phyloP scores from a whole-genome alignment of 2,329 filamentous ascomycete genomes.

The Paraphoma chrysanthemicola region DNA sequence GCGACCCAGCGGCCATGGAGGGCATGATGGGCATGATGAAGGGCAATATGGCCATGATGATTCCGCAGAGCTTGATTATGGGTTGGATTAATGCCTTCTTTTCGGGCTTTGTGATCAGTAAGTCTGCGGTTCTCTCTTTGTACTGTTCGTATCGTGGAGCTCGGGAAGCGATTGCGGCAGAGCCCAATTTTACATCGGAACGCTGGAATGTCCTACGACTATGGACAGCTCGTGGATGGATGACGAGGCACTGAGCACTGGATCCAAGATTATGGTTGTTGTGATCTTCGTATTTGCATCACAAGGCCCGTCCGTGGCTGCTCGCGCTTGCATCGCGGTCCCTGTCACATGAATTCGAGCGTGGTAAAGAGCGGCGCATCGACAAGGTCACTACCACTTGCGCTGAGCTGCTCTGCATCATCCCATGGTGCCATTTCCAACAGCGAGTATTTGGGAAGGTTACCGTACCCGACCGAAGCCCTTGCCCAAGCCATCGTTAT shows the following conservation, averaged over 20 bases:
- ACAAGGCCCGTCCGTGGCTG: too few relatives aligned
- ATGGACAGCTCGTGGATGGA: too few relatives aligned
- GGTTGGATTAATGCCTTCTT: constrained; percentile 99
- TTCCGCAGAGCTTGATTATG: constrained; percentile 98
- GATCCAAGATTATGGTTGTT: too few relatives aligned
- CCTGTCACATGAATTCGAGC: background rate
- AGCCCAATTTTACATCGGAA: background rate
- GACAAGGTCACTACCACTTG: too few relatives aligned
- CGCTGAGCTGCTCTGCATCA: background rate
- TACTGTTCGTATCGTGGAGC: background rate
- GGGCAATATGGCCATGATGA: constrained; percentile 99
- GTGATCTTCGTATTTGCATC: too few relatives aligned
- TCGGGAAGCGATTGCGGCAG: background rate
- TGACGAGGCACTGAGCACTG: too few relatives aligned
- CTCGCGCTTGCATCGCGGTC: background rate
- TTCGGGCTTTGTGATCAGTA: constrained; percentile 96
- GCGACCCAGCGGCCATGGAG: constrained; percentile 95
- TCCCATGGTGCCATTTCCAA: background rate
- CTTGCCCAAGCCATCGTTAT: background rate
- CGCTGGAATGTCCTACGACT: too few relatives aligned
- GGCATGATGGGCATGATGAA: constrained; percentile 99
- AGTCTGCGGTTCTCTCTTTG: constrained; percentile 41
- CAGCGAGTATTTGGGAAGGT: background rate
- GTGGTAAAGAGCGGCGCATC: too few relatives aligned
- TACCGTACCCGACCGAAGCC: background rate